phyloP scores from a whole-genome alignment of 768 basidiomycete species.

The Pulveroboletus frians region DNA sequence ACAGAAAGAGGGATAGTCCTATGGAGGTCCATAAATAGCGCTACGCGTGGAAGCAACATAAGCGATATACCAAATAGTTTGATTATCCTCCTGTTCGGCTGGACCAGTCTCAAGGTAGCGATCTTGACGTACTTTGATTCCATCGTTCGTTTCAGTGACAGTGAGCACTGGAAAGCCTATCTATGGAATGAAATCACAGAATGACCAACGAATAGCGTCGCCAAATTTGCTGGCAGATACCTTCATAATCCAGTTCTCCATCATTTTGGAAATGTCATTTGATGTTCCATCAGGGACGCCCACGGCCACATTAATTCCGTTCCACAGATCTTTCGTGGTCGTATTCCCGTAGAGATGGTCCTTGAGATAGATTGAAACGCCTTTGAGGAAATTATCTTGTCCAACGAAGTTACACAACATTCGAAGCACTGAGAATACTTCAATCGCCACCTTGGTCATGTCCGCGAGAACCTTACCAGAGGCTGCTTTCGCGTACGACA shows the following conservation, averaged over 20 bases:
- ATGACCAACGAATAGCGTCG: neutral
- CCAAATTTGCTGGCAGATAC: conserved; percentile 27
- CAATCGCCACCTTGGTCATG: neutral
- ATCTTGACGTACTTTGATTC: conserved; percentile 81
- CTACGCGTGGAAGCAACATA: neutral
- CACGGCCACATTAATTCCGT: conserved; percentile 73
- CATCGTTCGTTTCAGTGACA: conserved; percentile 69
- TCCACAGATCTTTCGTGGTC: conserved; percentile 82
- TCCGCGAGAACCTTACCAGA: conserved; percentile 44
- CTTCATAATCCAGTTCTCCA: conserved; percentile 91
- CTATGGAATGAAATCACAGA: conserved; percentile 21
- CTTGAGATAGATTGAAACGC: conserved; percentile 90
- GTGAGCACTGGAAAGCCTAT: conserved; percentile 87
- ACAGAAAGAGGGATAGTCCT: conserved; percentile 83
- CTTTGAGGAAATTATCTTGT: conserved; percentile 80
- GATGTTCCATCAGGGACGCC: conserved; percentile 33
- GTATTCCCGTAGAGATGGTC: conserved; percentile 81
- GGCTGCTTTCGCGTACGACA: conserved; percentile 83
- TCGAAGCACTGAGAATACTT: conserved; percentile 61
- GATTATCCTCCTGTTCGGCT: conserved; percentile 74
- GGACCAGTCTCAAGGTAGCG: conserved; percentile 86
- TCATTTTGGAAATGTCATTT: conserved; percentile 68
- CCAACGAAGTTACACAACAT: conserved; percentile 90
- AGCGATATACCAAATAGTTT: conserved; percentile 70
- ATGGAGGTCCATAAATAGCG: neutral